Evolutionary conservation across 306 rosid genomes (phyloP), one percentile per base, ranked within the genome.

Genomic region (Trifolium pratense): DNA sequence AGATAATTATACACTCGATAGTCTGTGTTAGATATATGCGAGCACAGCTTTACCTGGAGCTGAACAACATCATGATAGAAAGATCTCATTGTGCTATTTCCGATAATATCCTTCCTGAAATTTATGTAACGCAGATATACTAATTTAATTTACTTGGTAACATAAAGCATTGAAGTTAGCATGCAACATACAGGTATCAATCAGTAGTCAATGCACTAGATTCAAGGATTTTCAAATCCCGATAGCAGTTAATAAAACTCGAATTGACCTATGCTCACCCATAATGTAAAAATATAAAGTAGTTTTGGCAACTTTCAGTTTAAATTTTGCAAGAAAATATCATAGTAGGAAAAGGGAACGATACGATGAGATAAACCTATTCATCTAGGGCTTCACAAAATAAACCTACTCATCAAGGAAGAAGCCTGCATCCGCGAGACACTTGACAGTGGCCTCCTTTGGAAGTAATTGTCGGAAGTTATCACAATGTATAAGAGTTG

Each of bases 371-470:
- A 51, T 70, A 85, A 89, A 83, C 95, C 82, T 91, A 94, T 92
- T 88, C 96, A 53, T 89, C 84, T 36, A 94, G 93, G 83, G 63
- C 36, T 57, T 25, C 1, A 25, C 1, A 6, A 3, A 53, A 20
- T 68, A 82, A 88, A 87, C 96, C 84, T 95, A 95, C 99, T 88
- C 99, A 43, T 91, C 87, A 31, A 95, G 97, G 84, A 95, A 95
- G 84, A 95, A 95, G 71, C 99, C 96, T 68, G 97, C 97, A 78
- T 91, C 99, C 69, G 97, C 89, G 63, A 95, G 93, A 81, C 99
- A 95, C 78, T 91, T 95, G 64, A 88, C 92, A 29, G 87, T 86
- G 43, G 89, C 84, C 71, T 81, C 81, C 68, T 67, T 74, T 3
- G 93, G 96, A 37, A 91, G 74, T 75, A 77, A 59, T 29, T 79